These are phyloP conservation scores for Hermanozyma aechmeae DNA, from an alignment of 805 yeast species.

Conservation along the genomic window DNA sequence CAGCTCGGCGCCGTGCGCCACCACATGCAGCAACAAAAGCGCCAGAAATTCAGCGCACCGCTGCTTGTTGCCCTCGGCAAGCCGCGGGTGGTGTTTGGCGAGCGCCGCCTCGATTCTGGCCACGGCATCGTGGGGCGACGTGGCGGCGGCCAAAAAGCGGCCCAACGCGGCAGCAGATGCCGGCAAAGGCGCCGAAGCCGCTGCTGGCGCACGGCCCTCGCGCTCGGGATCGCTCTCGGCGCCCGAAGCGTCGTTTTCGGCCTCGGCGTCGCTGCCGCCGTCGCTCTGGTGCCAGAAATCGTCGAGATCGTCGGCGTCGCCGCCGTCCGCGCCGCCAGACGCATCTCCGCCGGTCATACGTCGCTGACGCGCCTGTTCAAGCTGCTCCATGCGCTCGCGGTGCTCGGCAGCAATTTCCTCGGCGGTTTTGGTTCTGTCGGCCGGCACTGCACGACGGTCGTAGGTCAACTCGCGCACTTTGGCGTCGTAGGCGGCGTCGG, in stretches of 20 bases:
- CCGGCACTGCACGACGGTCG: conserved; percentile 72
- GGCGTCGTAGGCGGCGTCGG: conserved; percentile 50
- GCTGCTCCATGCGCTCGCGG: conserved; percentile 46
- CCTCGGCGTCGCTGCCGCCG: conserved; percentile 36
- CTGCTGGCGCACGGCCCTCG: conserved; percentile 1
- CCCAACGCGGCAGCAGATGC: no score
- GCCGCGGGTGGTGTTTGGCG: conserved; percentile 59
- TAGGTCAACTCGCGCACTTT: conserved; percentile 57
- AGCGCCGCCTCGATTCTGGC: conserved; percentile 46
- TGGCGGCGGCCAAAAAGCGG: no score
- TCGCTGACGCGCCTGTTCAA: conserved; percentile 59
- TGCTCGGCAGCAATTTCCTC: conserved; percentile 60
- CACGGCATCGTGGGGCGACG: conserved; percentile 25
- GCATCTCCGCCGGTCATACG: conserved; percentile 64
- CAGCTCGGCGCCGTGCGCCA: background rate
- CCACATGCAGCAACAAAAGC: conserved; percentile 56
- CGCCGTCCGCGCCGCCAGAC: conserved; percentile 42
- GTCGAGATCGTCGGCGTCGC: conserved; percentile 60
- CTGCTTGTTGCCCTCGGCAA: conserved; percentile 76
- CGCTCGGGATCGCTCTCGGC: no score
- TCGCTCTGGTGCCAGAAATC: conserved; percentile 56
- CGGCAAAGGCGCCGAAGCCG: conserved; percentile 24
- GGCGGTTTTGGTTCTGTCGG: conserved; percentile 71
- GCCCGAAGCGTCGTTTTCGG: conserved; percentile 39
- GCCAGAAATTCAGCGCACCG: conserved; percentile 55